Evolutionary conservation across 176 grass and related monocot species (phyloP), one percentile per base, ranked within the genome.

Genomic region (Triticum monococcum): DNA sequence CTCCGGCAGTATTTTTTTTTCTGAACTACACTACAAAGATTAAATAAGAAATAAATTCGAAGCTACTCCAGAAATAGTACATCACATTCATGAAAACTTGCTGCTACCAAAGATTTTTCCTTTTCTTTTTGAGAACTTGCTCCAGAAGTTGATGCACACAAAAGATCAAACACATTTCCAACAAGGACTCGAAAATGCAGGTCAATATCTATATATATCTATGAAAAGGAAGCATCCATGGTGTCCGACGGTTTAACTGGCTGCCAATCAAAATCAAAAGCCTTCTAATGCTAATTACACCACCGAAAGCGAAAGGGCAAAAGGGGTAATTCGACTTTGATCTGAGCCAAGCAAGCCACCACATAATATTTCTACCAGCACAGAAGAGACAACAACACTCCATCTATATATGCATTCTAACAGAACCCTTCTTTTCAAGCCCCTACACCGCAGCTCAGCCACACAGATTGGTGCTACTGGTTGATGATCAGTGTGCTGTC

Each of bases 401-500:
- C 18, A 54, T 24, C 87, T 78, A 26, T 83, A 80, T 81, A 81
- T 75, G 85, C 76, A 68, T 50, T 66, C 67, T 84, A 91, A 79
- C 38, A 17, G 56, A 46, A 75, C 32, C 16, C 11, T 13, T 54
- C 16, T 18, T 54, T 54, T 54, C 0, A 7, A 54, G 1, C 59
- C 36, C 36, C 35, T 80, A 61, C 75, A 75, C 8, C 74, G 73
- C 16, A 74, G 33, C 28, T 17, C 57, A 84, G 80, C 75, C 63
- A 73, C 59, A 72, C 77, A 87, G 74, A 46, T 40, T 45, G 31
- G 73, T 68, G 35, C 60, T 56, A 26, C 28, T 73, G 56, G 38
- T 54, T 61, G 78, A 41, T 41, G 12, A 60, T 87, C 48, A 86
- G 57, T 79, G 52, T 6, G 7, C 45, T 35, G 26, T 71, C 41